A percentile compares a stretch with the other conserved stretches of the same genome.
Conservation (phyloP, 2,329 filamentous ascomycete species). For the Stagonosporopsis chrysanthemi region DNA sequence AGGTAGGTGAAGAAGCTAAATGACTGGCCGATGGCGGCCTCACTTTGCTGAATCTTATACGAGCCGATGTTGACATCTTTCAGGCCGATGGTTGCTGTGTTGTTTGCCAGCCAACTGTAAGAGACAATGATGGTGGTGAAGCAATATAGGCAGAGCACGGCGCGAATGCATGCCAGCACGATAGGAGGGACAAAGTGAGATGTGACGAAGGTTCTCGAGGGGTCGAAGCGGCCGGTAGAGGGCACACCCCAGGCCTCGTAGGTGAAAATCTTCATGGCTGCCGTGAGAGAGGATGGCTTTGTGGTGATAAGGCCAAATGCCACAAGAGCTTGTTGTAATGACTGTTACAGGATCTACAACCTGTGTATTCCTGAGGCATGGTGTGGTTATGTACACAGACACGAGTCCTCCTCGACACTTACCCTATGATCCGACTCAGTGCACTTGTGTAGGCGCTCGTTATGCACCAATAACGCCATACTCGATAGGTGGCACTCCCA, state of each 20-base stretch:
- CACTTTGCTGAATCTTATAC: conserved; percentile 67
- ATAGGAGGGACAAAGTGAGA: conserved; percentile 77
- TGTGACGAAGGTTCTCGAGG: conserved; percentile 71
- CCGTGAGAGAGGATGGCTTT: not conserved
- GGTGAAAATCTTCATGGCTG: conserved; percentile 26
- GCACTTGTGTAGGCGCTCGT: not conserved
- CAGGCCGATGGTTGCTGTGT: conserved; percentile 27
- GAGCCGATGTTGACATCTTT: conserved; percentile 37
- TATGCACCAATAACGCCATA: not conserved
- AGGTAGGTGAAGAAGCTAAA: conserved; percentile 85
- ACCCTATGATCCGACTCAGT: not conserved
- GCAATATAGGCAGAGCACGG: conserved; percentile 64
- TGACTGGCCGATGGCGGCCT: conserved; percentile 62
- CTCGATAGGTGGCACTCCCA: not conserved
- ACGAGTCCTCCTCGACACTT: not conserved
- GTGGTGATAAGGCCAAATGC: not conserved
- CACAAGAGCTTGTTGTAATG: not conserved
- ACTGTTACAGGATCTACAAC: not conserved
- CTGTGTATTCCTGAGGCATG: not conserved
- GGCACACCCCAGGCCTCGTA: conserved; percentile 32
- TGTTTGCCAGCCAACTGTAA: conserved; percentile 62
- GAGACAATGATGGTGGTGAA: conserved; percentile 72
- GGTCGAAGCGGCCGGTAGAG: conserved; percentile 48
- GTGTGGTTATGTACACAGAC: conserved; percentile 13
- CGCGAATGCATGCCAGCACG: conserved; percentile 64